These are phyloP conservation scores for Quercus wislizeni DNA, from an alignment of 306 rosid species.

Conservation along the genomic window DNA sequence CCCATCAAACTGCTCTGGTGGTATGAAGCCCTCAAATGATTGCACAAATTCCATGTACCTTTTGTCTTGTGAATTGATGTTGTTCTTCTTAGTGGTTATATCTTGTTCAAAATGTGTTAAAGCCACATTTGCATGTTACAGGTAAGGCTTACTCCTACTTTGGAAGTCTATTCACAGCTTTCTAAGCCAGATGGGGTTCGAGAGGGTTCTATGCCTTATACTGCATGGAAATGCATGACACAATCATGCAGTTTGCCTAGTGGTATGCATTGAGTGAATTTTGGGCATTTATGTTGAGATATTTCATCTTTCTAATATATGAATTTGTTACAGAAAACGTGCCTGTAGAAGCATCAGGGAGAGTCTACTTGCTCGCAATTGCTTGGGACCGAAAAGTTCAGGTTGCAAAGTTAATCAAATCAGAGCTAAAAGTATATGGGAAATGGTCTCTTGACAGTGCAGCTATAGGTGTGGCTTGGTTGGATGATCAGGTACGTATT, in stretches of 20 bases:
- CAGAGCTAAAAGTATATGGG: constrained; percentile 77
- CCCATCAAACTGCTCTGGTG: constrained; percentile 93
- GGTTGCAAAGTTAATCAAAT: constrained; percentile 86
- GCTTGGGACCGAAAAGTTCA: constrained; percentile 96
- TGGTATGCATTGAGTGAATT: constrained; percentile 46
- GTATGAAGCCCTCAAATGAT: constrained; percentile 68
- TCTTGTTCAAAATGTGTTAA: constrained; percentile 16
- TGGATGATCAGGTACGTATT: constrained; percentile 78
- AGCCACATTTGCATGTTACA: constrained; percentile 35
- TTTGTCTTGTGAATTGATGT: constrained; percentile 28
- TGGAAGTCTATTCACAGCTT: constrained; percentile 76
- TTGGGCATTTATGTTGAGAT: constrained; percentile 20
- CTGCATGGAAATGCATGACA: constrained; percentile 89
- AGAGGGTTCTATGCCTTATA: constrained; percentile 95
- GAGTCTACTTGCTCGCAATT: constrained; percentile 89
- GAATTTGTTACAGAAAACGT: constrained; percentile 50
- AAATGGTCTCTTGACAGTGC: constrained; percentile 90
- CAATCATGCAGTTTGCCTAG: constrained; percentile 35
- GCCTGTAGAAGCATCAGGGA: constrained; percentile 57
- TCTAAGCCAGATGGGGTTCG: constrained; percentile 87
- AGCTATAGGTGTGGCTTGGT: constrained; percentile 89
- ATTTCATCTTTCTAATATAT: constrained; percentile 22
- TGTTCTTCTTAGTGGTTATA: constrained; percentile 18
- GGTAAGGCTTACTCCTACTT: constrained; percentile 74
- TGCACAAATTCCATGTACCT: constrained; percentile 33